Conservation (phyloP, 2,329 filamentous ascomycete genomes). For the Penicillium nordicum region DNA sequence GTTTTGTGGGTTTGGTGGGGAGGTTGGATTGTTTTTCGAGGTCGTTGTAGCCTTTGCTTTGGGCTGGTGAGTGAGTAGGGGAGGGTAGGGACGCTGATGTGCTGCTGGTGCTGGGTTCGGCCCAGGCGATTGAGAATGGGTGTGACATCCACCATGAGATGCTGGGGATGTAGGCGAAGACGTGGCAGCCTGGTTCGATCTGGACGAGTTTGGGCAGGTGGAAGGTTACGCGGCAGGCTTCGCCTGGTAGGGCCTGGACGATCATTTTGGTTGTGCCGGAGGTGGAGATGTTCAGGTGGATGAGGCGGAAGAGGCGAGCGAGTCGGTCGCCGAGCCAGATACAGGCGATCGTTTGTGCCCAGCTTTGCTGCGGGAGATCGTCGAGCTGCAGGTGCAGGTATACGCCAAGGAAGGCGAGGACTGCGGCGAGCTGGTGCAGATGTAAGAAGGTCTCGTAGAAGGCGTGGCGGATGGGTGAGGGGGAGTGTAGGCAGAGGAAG, state of each 20-base stretch:
- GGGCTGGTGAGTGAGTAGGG: constrained; percentile 6
- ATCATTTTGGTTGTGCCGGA: constrained; percentile 51
- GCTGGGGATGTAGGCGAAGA: constrained; percentile 58
- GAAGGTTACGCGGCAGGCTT: constrained; percentile 60
- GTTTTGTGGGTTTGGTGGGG: constrained; percentile 14
- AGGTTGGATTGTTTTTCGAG: constrained; percentile 35
- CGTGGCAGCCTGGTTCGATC: constrained; percentile 56
- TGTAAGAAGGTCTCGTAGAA: constrained; percentile 89
- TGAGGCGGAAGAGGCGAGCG: constrained; percentile 48
- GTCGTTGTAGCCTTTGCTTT: constrained; percentile 17
- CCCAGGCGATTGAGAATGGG: constrained; percentile 49
- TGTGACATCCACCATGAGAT: constrained; percentile 49
- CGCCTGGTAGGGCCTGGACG: constrained; percentile 58
- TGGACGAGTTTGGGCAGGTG: constrained; percentile 54
- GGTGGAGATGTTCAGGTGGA: constrained; percentile 54
- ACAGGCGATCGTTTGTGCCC: constrained; percentile 35
- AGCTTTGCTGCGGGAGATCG: constrained; percentile 41
- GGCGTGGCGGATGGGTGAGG: constrained; percentile 75
- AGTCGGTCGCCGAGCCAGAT: constrained; percentile 45
- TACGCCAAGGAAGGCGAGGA: constrained; percentile 44
- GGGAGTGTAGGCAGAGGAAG: constrained; percentile 43
- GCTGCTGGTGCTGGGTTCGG: constrained; percentile 27
- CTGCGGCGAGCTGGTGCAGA: constrained; percentile 45
- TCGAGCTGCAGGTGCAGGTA: constrained; percentile 45
- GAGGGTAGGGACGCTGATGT: constrained; percentile 16